Evolutionary conservation across 176 grass and related monocot species (phyloP), one percentile per base, ranked within the genome.

Genomic region (Lolium multiflorum): DNA sequence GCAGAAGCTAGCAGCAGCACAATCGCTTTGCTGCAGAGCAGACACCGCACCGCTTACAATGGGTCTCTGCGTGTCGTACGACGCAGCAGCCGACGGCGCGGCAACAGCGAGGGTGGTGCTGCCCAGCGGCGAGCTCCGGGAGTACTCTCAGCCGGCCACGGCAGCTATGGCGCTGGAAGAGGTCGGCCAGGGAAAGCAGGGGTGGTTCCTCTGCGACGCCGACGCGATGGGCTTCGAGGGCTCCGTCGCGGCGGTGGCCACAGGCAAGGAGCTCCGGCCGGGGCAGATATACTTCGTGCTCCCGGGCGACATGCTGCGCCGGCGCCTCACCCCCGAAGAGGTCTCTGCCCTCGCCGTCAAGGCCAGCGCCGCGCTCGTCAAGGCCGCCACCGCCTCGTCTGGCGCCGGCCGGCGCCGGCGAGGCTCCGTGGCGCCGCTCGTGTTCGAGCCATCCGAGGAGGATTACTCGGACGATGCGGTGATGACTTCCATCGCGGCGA

Each of bases 21-120:
- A 18, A 57, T 8, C 55, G 7, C 20, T 21, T 59, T 0, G 56
- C 20, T n/a, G 9, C 9, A 60, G n/a, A 24, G 58, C n/a, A 60
- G 58, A 10, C 8, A 9, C 20, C 58, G 58, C 0, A 10, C 8
- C 11, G 48, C 10, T 61, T 12, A 69, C 24, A 65, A 95, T 98
- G 95, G 95, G 95, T 14, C 71, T 86, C 18, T 95, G 92, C 46
- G 65, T 85, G 49, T 98, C 95, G 9, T 62, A 77, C 56, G 71
- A 85, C 1, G 84, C 83, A 26, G 80, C 76, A 7, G 84, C 83
- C 75, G 92, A 89, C 77, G 63, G 74, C 8, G 59, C 64, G 3
- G 80, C 80, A 71, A 71, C 80, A 10, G 84, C 88, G n/a, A 91
- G 94, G 86, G 82, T 98, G 22, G 73, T 98, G 5, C 75, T 94